phyloP scores from a whole-genome alignment of 176 grass and related monocot species.

The Olyra latifolia region DNA sequence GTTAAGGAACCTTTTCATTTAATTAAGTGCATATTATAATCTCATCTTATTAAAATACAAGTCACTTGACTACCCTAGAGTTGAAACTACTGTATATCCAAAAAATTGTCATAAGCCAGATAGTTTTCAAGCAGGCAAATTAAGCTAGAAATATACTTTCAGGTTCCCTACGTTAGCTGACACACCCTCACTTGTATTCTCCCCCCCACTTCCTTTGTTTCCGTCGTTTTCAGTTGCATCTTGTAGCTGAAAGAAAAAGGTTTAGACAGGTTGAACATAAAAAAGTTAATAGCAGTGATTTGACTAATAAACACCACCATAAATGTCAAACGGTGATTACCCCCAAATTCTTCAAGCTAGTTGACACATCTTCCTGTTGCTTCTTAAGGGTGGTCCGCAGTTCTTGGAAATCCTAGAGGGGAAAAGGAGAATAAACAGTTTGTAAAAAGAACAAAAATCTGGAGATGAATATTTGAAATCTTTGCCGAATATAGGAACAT shows the following conservation, averaged over 20 bases:
- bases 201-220: constrained; percentile 27
- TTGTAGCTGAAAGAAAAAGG: constrained; percentile 42
- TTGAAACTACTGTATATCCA: not conserved
- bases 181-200: constrained; percentile 32
- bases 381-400: constrained; percentile 86
- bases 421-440: constrained; percentile 26
- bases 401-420: constrained; percentile 83
- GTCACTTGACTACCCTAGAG: not conserved
- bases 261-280: not conserved
- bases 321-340: constrained; percentile 40
- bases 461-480: not conserved
- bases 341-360: constrained; percentile 83
- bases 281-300: not conserved
- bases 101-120: not conserved
- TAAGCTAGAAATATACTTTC: constrained; percentile 36
- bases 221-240: constrained; percentile 40
- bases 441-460: constrained; percentile 11
- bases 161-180: constrained; percentile 33
- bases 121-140: not conserved
- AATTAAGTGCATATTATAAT: not conserved
- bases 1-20: not conserved
- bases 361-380: constrained; percentile 90
- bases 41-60: not conserved
- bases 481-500: constrained; percentile 13
- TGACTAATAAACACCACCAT: not conserved